phyloP scores from a whole-genome alignment of 2,329 filamentous ascomycete genomes.

The Phialemonium atrogriseum region DNA sequence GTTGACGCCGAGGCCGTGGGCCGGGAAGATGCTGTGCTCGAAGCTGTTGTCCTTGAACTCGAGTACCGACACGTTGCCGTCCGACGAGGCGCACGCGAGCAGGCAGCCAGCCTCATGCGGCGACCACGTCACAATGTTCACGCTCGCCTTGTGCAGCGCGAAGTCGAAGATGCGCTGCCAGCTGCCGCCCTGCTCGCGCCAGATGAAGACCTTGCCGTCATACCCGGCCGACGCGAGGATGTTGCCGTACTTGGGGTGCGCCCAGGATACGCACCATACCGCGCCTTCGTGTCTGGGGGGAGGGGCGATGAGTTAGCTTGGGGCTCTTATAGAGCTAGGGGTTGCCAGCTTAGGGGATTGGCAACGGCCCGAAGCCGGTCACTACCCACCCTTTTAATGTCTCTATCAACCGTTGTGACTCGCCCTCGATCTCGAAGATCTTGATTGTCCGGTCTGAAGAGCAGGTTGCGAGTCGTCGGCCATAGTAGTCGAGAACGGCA shows the following conservation, averaged over 20 bases:
- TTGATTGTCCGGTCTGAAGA: slow-evolving; percentile 98
- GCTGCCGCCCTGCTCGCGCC: slow-evolving; percentile 73
- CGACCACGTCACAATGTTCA: slow-evolving; percentile 97
- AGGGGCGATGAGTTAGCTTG: slow-evolving; percentile 7
- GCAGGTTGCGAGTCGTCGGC: slow-evolving; percentile 89
- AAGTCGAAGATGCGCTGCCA: slow-evolving; percentile 92
- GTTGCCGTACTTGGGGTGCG: slow-evolving; percentile 96
- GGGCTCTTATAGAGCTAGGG: not conserved
- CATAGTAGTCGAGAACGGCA: slow-evolving; percentile 97
- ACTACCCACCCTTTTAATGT: slow-evolving; percentile 81
- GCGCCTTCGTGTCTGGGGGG: slow-evolving; percentile 77
- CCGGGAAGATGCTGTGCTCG: slow-evolving; percentile 81
- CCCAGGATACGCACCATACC: slow-evolving; percentile 97
- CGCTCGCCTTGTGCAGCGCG: slow-evolving; percentile 85
- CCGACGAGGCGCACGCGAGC: slow-evolving; percentile 87
- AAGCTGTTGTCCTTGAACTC: slow-evolving; percentile 96
- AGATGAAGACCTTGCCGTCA: slow-evolving; percentile 97
- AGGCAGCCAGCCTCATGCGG: slow-evolving; percentile 93
- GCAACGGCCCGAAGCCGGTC: not conserved
- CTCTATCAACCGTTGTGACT: slow-evolving; percentile 80
- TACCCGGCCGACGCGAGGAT: slow-evolving; percentile 94
- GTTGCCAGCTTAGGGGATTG: not conserved
- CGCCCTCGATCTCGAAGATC: slow-evolving; percentile 96
- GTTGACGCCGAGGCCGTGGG: slow-evolving; percentile 91
- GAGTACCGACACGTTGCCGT: slow-evolving; percentile 87